These are phyloP conservation scores for Neurospora sp. DNA, from an alignment of 2,329 filamentous ascomycete species.

Conservation along the genomic window DNA sequence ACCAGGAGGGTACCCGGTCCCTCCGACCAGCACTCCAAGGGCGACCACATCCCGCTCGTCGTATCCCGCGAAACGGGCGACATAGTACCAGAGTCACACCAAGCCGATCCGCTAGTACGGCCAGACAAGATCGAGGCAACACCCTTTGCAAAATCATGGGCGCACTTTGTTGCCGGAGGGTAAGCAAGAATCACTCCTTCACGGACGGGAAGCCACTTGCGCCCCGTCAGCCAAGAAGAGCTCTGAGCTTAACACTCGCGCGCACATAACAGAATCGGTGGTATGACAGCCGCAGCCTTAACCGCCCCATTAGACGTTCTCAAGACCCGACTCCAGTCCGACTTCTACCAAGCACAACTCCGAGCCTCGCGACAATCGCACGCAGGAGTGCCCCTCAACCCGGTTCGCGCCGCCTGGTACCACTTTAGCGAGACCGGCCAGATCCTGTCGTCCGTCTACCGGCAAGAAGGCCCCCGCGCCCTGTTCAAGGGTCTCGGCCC, in stretches of 20 bases:
- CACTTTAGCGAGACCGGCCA: constrained; percentile 81
- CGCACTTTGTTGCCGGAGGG: constrained; percentile 87
- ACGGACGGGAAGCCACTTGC: background rate
- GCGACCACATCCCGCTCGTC: constrained; percentile 27
- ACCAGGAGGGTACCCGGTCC: constrained; percentile 12
- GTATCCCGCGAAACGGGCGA: constrained; percentile 56
- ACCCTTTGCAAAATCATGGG: constrained; percentile 70
- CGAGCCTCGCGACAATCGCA: constrained; percentile 54
- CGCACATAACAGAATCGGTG: constrained; percentile 54
- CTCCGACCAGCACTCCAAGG: constrained; percentile 2
- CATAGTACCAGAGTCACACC: constrained; percentile 30
- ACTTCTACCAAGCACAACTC: constrained; percentile 85
- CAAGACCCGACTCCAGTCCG: constrained; percentile 86
- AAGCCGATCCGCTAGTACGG: constrained; percentile 16
- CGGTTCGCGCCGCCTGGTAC: constrained; percentile 55
- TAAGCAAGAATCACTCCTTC: constrained; percentile 33
- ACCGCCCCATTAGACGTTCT: constrained; percentile 90
- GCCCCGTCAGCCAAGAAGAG: background rate
- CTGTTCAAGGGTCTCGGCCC: constrained; percentile 91
- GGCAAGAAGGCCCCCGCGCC: constrained; percentile 72
- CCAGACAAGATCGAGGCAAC: constrained; percentile 27
- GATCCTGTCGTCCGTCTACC: constrained; percentile 73
- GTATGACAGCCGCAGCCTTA: constrained; percentile 86
- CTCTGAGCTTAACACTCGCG: background rate
- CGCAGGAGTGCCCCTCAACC: constrained; percentile 48